Conservation (phyloP, 2,329 filamentous ascomycete species). For the Alternaria burnsii region DNA sequence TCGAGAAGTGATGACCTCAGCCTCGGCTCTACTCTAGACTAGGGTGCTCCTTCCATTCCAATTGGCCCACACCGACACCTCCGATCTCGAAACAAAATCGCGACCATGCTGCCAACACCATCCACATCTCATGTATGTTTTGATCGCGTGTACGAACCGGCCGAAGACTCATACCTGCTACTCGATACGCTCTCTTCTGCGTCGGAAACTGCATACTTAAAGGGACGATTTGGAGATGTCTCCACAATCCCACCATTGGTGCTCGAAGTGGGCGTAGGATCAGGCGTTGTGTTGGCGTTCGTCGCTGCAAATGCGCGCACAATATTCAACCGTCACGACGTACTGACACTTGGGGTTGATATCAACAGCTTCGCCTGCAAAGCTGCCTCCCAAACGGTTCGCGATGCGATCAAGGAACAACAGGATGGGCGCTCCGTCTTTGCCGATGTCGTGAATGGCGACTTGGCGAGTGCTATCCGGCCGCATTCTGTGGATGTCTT, state of each 20-base stretch:
- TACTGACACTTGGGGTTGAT: conserved; percentile 81
- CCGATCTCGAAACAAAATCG: conserved; percentile 20
- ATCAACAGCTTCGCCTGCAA: conserved; percentile 84
- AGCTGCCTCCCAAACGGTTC: conserved; percentile 76
- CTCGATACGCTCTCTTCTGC: conserved; percentile 85
- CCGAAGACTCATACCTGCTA: conserved; percentile 94
- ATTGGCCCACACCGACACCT: conserved; percentile 31
- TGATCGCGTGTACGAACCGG: conserved; percentile 89
- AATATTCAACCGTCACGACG: conserved; percentile 75
- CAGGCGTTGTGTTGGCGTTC: conserved; percentile 93
- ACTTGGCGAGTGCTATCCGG: conserved; percentile 72
- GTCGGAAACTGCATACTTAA: conserved; percentile 74
- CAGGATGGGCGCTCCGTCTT: conserved; percentile 55
- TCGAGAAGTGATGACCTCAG: conserved; percentile 36
- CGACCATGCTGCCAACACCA: conserved; percentile 86
- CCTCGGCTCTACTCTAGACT: conserved; percentile 25
- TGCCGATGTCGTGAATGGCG: conserved; percentile 72
- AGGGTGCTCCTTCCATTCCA: conserved; percentile 29
- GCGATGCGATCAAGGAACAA: conserved; percentile 55
- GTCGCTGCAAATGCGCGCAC: conserved; percentile 74
- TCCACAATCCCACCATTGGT: conserved; percentile 62
- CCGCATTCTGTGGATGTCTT: conserved; percentile 76
- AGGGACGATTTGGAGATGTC: conserved; percentile 63
- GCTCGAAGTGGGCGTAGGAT: conserved; percentile 88
- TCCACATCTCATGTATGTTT: conserved; percentile 92